Base-by-base conservation (phyloP, 2,329 filamentous ascomycete species). In the Orbilia ellipsospora region DNA sequence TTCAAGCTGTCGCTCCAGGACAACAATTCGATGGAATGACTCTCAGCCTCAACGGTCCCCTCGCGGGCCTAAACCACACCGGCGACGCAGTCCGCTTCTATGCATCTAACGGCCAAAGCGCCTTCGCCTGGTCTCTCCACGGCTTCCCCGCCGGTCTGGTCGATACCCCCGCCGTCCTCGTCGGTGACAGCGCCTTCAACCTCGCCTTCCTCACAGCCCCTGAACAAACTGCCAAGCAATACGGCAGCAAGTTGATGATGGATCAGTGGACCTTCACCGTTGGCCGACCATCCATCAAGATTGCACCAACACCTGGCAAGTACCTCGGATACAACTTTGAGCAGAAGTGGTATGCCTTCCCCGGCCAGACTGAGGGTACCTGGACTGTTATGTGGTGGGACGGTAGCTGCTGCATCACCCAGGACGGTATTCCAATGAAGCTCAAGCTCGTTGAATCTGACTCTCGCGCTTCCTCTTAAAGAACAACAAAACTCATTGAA, bases 301-400 rank as follows among this genome's bases (percentile, higher is more conserved):
- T 75, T 26, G 72, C 64, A 1, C 72, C 72, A n/a, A 59, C 36
- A n/a, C 44, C 57, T 13, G 72, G 72, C 26, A 75, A 75, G 59
- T 75, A 69, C 59, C 72, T 75, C 51, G 54, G 72, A 26, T 75
- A 64, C 64, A 75, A 75, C 72, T 69, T 68, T 16, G 72, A 75
- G 28, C 72, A 75, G 54, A 59, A 64, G 50, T 75, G 72, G 72
- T 75, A 60, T 44, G 72, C 72, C 2, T 75, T 75, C 72, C 72
- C 72, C 0, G 64, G 59, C 45, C 51, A 64, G 13, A 16, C 64
- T 13, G 44, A 69, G 44, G 72, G 72, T 13, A 65, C 67, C 15
- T 75, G 72, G 72, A 65, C 31, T 15, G 54, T 75, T 28, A 75
- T 69, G 72, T 75, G 72, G 72, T 75, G 72, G 72, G 72, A 75